Evolutionary conservation across 768 basidiomycete species (phyloP), one percentile per base, ranked within the genome.

Genomic region (Leucosporidium scottii): DNA sequence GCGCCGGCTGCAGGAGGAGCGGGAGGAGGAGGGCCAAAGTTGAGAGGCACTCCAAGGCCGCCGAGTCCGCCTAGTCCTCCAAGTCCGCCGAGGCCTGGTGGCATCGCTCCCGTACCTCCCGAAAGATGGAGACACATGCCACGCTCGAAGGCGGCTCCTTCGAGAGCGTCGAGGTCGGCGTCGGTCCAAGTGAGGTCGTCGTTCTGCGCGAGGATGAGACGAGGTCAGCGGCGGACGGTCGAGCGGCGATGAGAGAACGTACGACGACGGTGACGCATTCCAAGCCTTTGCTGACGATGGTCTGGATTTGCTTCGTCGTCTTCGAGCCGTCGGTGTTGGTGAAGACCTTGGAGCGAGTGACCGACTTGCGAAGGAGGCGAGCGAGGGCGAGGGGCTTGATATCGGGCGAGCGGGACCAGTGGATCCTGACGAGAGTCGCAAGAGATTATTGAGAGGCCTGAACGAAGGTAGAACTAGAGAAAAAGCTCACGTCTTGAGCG

Each of bases 131-230:
- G 48, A 59, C 71, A 72, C 25, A 50, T 51, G 21, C 30, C 28
- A n/a, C 71, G 64, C 10, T 7, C 8, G 0, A 1, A 0, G n/a
- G 27, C 0, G 10, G 71, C 67, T 17, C 21, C 15, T 9, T 71
- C 62, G 44, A 71, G 51, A 2, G 23, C 28, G 20, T 3, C 1
- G 48, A 71, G 17, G 20, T 68, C 62, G 51, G 34, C 61, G 17
- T 68, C 54, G 23, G 28, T 53, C 61, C 61, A 71, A 23, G 6
- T 15, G 34, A 63, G 10, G 58, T 71, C 70, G 66, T 72, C 71
- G 61, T 59, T n/a, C 67, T 67, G 50, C 2, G 4, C 18, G 1
- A 1, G 17, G 0, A 10, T 36, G 15, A 9, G 44, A 1, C 0
- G 8, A 3, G 27, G 23, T 51, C 31, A 39, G 18, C 21, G 4